These are phyloP conservation scores for Fraxinus anomala DNA, from an alignment of 257 asterid genomes.

Conservation along the genomic window DNA sequence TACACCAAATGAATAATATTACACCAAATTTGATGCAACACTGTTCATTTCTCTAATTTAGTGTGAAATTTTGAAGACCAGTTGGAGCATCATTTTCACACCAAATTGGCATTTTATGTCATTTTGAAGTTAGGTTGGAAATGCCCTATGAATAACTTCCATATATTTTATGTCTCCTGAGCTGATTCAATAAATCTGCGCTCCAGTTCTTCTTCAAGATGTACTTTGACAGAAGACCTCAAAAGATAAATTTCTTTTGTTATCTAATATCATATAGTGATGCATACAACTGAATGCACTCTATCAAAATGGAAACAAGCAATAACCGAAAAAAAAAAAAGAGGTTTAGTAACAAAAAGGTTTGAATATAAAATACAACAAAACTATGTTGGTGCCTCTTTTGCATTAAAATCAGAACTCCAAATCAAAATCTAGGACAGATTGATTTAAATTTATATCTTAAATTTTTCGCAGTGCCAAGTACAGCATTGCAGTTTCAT, in stretches of 20 bases:
- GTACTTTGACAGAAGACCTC: not conserved
- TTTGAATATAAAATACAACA: not conserved
- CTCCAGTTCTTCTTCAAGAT: not conserved
- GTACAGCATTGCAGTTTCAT: conserved; percentile 8
- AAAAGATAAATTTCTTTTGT: conserved; percentile 8
- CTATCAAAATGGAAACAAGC: not conserved
- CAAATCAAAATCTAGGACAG: not conserved
- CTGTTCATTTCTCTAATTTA: no score
- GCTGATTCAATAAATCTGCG: conserved; percentile 4
- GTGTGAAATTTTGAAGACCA: no score
- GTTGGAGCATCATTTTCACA: no score
- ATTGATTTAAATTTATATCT: conserved; percentile 7
- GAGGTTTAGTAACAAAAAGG: not conserved
- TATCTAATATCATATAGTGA: not conserved
- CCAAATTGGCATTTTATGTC: no score
- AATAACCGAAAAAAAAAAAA: not conserved
- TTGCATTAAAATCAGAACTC: not conserved
- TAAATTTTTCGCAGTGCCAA: conserved; percentile 7
- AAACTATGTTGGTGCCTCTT: not conserved
- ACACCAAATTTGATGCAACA: no score
- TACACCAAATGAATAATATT: no score
- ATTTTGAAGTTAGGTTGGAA: no score
- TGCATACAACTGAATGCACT: not conserved
- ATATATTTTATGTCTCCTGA: not conserved
- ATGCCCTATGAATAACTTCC: not conserved